These are phyloP conservation scores for Zygosaccharomyces kombuchaensis DNA, from an alignment of 805 yeast species.

Conservation along the genomic window DNA sequence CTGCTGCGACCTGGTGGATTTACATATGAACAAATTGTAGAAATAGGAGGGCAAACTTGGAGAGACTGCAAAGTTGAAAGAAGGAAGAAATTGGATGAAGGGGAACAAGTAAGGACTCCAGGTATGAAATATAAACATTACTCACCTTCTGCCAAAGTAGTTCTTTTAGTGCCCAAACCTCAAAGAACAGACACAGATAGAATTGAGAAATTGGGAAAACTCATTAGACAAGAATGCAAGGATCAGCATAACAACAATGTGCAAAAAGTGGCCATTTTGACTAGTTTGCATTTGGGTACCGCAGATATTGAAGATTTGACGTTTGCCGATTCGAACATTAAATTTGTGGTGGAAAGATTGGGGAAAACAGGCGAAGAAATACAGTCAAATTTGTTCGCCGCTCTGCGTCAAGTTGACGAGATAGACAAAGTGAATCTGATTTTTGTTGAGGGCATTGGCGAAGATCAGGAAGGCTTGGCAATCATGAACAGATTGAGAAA, in stretches of 20 bases:
- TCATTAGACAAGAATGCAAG: conserved; percentile 18
- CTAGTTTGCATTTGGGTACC: conserved; percentile 33
- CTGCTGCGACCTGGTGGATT: conserved; percentile 93
- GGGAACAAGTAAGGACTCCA: conserved; percentile 83
- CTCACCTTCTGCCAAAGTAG: conserved; percentile 83
- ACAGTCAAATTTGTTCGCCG: conserved; percentile 69
- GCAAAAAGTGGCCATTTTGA: conserved; percentile 49
- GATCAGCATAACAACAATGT: conserved; percentile 11
- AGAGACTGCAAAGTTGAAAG: conserved; percentile 56
- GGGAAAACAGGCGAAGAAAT: conserved; percentile 52
- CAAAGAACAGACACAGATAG: conserved; percentile 35
- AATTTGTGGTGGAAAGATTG: conserved; percentile 29
- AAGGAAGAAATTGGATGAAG: conserved; percentile 50
- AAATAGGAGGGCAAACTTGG: conserved; percentile 70
- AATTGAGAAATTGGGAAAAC: conserved; percentile 29
- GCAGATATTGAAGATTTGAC: conserved; percentile 1
- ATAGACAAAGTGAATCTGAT: conserved; percentile 57
- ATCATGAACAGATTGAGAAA: conserved; percentile 87
- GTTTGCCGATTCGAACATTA: not conserved
- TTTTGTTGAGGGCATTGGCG: conserved; percentile 78
- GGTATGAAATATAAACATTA: conserved; percentile 98
- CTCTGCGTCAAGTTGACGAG: conserved; percentile 73
- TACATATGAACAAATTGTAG: conserved; percentile 66
- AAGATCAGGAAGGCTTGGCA: conserved; percentile 80
- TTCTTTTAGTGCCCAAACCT: conserved; percentile 52